These are phyloP conservation scores for Fusarium foetens DNA, from an alignment of 2,329 filamentous ascomycete genomes.

Conservation along the genomic window DNA sequence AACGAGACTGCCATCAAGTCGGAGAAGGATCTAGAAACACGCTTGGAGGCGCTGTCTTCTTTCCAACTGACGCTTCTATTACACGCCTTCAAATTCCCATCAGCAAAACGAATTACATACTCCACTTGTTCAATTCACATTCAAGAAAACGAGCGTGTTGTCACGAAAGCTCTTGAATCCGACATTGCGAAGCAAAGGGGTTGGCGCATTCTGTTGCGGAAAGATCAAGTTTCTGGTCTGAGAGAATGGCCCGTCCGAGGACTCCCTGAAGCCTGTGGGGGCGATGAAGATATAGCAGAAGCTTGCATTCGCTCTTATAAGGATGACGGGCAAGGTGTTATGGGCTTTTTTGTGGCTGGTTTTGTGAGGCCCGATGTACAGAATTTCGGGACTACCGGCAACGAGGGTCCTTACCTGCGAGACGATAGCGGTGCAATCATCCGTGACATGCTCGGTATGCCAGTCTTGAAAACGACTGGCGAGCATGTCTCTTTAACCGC, in stretches of 20 bases:
- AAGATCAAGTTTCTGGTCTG: slow-evolving; percentile 81
- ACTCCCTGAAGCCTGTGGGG: slow-evolving; percentile 58
- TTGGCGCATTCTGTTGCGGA: slow-evolving; percentile 80
- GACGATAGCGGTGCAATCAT: slow-evolving; percentile 65
- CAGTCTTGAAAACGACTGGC: slow-evolving; percentile 51
- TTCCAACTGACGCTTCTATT: slow-evolving; percentile 86
- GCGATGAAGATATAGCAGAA: slow-evolving; percentile 68
- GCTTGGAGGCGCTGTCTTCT: slow-evolving; percentile 77
- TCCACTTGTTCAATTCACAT: slow-evolving; percentile 92
- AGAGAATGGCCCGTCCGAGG: slow-evolving; percentile 78
- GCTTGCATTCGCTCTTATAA: slow-evolving; percentile 86
- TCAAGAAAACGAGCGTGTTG: slow-evolving; percentile 89
- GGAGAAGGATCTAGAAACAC: slow-evolving; percentile 67
- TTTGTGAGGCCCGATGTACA: slow-evolving; percentile 65
- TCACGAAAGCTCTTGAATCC: slow-evolving; percentile 75
- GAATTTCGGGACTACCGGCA: slow-evolving; percentile 28
- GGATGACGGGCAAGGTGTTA: slow-evolving; percentile 82
- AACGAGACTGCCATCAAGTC: slow-evolving; percentile 63
- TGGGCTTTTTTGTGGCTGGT: slow-evolving; percentile 95
- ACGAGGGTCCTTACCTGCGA: slow-evolving; percentile 63
- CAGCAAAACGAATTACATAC: slow-evolving; percentile 82
- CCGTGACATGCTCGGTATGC: slow-evolving; percentile 53
- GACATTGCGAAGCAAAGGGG: slow-evolving; percentile 71
- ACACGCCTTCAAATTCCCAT: slow-evolving; percentile 85
- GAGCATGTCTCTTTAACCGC: slow-evolving; percentile 42